Percentiles rank a stretch among this genome's conserved stretches.
phyloP scores from a whole-genome alignment of 495 filamentous ascomycete species.

The Elaphomyces granulatus region DNA sequence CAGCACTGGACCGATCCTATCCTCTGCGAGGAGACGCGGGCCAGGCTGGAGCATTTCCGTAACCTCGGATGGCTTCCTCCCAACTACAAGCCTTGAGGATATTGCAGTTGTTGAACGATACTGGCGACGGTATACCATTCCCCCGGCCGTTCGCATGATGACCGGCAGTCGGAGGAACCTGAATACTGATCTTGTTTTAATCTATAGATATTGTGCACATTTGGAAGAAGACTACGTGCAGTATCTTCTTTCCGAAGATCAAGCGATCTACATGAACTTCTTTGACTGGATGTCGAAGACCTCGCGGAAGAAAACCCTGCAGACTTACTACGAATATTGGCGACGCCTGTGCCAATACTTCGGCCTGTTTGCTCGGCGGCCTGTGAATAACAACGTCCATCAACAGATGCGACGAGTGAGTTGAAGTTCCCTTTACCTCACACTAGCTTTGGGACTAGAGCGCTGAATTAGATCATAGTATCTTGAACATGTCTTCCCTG shows the following conservation, averaged over 20 bases:
- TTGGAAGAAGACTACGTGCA: conserved; percentile 6
- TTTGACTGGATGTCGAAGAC: conserved; percentile 20
- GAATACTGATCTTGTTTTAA: no score
- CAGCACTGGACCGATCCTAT: conserved; percentile 21
- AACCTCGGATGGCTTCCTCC: conserved; percentile 18
- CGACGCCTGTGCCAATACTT: conserved; percentile 17
- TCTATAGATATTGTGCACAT: conserved; percentile 20
- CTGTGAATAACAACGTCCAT: conserved; percentile 10
- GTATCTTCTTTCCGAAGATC: conserved; percentile 2
- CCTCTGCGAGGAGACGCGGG: conserved; percentile 7
- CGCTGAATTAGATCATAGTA: no score
- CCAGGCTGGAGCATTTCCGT: conserved; percentile 17
- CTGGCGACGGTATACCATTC: conserved; percentile 12
- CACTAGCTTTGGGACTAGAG: no score
- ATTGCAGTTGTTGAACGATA: conserved; percentile 7
- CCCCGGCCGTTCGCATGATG: background rate
- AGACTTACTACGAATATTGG: conserved; percentile 21
- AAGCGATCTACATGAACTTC: conserved; percentile 9
- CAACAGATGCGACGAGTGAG: no score
- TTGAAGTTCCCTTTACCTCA: no score
- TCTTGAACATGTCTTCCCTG: conserved; percentile 7
- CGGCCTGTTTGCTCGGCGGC: conserved; percentile 11
- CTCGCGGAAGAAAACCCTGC: conserved; percentile 13
- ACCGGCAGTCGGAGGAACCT: no score
- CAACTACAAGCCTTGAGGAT: conserved; percentile 13